These are phyloP conservation scores for Bathelium albidoporum DNA, from an alignment of 495 filamentous ascomycete genomes.

Conservation along the genomic window DNA sequence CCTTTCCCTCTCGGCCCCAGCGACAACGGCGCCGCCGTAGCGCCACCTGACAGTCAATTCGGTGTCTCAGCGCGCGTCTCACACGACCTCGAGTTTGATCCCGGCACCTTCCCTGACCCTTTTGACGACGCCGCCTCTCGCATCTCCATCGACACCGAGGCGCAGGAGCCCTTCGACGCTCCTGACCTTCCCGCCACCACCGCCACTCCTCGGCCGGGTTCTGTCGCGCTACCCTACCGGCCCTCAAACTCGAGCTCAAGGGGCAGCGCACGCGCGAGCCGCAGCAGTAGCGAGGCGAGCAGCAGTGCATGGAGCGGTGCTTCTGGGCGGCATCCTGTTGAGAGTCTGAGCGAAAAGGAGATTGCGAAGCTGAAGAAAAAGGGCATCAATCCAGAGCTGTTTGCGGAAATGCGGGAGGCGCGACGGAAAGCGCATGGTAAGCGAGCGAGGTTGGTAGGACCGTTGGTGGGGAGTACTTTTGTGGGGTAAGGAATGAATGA, in stretches of 20 bases:
- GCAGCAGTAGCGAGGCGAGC: neutral
- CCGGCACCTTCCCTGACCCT: neutral
- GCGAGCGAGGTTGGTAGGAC: slow-evolving; percentile 20
- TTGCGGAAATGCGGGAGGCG: slow-evolving; percentile 30
- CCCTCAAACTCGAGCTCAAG: neutral
- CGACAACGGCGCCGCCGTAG: neutral
- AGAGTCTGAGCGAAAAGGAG: slow-evolving; percentile 18
- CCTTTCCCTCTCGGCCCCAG: slow-evolving; percentile 12
- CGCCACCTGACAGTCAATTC: too few relatives aligned
- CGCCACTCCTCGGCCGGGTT: neutral
- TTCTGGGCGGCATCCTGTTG: neutral
- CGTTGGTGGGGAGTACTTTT: slow-evolving; percentile 26
- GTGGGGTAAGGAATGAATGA: slow-evolving; percentile 8
- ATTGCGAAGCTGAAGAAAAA: slow-evolving; percentile 26
- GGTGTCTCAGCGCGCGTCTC: neutral
- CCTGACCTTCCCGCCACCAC: neutral
- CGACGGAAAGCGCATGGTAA: slow-evolving; percentile 20
- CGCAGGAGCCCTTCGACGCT: neutral
- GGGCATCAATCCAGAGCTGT: slow-evolving; percentile 28
- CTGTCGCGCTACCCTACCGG: neutral
- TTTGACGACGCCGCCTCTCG: neutral
- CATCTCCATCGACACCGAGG: slow-evolving; percentile 4
- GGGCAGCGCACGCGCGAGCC: neutral
- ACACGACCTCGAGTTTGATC: neutral
- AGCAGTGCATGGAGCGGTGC: neutral